phyloP scores from a whole-genome alignment of 768 basidiomycete genomes.

The Neoboletus subvelutipes region DNA sequence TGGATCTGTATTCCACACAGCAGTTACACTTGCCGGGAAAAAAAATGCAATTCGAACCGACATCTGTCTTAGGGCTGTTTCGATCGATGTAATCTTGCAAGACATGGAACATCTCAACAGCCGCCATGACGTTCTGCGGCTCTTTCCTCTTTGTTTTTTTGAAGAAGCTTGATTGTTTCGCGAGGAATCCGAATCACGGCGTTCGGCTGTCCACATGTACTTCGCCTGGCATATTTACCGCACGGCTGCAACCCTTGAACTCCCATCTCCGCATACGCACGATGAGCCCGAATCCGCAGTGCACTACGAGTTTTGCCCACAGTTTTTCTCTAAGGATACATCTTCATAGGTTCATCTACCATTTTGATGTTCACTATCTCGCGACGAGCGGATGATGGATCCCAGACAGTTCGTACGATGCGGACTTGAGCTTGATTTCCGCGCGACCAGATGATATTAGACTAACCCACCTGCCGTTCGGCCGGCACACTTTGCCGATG shows the following conservation, averaged over 20 bases:
- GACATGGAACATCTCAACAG: background rate
- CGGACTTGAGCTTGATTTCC: background rate
- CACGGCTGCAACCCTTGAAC: constrained; percentile 1
- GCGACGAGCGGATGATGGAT: background rate
- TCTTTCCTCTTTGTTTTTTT: background rate
- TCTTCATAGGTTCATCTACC: background rate
- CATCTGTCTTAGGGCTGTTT: background rate
- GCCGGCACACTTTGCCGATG: constrained; percentile 10
- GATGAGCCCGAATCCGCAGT: background rate
- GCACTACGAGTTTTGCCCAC: background rate
- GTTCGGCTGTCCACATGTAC: background rate
- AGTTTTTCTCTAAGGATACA: background rate
- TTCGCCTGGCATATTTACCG: constrained; percentile 14
- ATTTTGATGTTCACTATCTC: background rate
- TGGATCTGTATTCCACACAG: background rate
- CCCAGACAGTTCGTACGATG: background rate
- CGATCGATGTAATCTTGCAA: background rate
- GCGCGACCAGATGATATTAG: background rate
- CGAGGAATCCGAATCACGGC: background rate
- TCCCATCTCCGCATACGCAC: background rate
- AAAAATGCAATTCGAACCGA: background rate
- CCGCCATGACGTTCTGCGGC: background rate
- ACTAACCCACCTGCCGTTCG: constrained; percentile 23
- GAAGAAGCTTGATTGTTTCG: background rate
- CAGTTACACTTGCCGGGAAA: background rate